Percentiles rank a stretch among this genome's conserved stretches.
phyloP scores from a whole-genome alignment of 495 filamentous ascomycete genomes.

The Aspergillus mulundensis region DNA sequence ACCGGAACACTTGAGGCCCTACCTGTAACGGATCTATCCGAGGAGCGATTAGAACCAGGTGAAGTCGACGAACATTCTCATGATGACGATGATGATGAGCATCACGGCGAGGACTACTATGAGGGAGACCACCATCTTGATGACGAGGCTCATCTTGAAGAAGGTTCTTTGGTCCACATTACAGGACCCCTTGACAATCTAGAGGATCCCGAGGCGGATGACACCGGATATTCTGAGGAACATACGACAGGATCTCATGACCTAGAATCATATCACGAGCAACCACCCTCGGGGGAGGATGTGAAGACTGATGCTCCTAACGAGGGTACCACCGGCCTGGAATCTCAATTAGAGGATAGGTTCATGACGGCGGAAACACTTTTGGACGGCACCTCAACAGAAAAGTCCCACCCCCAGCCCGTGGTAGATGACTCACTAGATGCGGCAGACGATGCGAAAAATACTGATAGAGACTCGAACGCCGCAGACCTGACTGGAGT shows the following conservation, averaged over 20 bases:
- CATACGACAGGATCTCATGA: conserved; percentile 16
- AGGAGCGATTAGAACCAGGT: conserved; percentile 17
- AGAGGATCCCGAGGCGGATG: conserved; percentile 19
- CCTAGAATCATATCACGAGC: conserved; percentile 10
- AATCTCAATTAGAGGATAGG: conserved; percentile 12
- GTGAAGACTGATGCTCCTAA: conserved; percentile 13
- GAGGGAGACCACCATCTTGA: conserved; percentile 14
- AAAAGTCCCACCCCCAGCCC: conserved; percentile 18
- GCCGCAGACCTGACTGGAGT: background rate
- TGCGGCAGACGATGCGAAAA: conserved; percentile 31
- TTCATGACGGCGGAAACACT: conserved; percentile 19
- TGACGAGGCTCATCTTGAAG: conserved; percentile 19
- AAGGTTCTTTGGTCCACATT: conserved; percentile 12
- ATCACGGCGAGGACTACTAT: conserved; percentile 14
- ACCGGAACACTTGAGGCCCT: conserved; percentile 26
- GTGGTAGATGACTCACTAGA: conserved; percentile 31
- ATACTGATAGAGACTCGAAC: conserved; percentile 16
- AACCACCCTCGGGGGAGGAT: conserved; percentile 12
- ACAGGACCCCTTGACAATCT: conserved; percentile 9
- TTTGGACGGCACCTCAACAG: conserved; percentile 11
- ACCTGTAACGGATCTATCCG: conserved; percentile 9
- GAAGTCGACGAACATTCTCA: conserved; percentile 10
- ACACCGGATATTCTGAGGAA: conserved; percentile 15
- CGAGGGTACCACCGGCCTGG: conserved; percentile 19
- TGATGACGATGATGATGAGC: conserved; percentile 16